Conservation (phyloP, 139 green algal species). For the Tetradesmus lagerheimii region DNA sequence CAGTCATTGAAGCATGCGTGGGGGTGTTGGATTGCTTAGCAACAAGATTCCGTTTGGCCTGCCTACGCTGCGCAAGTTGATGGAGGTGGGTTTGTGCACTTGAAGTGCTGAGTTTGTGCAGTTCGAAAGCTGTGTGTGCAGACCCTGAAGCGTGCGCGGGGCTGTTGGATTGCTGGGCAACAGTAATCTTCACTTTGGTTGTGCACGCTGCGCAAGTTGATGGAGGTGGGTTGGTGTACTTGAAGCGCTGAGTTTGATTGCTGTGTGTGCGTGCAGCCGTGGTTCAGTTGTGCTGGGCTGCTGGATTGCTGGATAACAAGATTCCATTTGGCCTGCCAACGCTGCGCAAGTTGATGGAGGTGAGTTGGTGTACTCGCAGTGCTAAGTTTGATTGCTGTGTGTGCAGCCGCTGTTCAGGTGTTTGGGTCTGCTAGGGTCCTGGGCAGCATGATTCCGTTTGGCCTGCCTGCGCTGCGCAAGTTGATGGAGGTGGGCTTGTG, state of each 20-base stretch:
- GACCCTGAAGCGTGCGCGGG: no score
- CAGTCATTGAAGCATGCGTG: no score
- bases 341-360: slow-evolving; percentile 39
- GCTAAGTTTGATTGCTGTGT: background rate
- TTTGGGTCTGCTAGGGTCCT: no score
- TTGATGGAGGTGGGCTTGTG: slow-evolving; percentile 35
- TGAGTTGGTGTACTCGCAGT: background rate
- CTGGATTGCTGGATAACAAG: slow-evolving; percentile 53
- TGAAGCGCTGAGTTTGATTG: no score
- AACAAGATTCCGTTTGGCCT: slow-evolving; percentile 51
- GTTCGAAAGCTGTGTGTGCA: no score
- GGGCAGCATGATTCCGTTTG: slow-evolving; percentile 50
- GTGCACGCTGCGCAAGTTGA: slow-evolving; percentile 25
- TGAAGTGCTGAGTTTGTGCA: background rate
- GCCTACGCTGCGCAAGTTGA: slow-evolving; percentile 28
- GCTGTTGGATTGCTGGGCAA: slow-evolving; percentile 46
- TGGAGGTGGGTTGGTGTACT: slow-evolving; percentile 29
- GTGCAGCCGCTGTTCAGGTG: no score
- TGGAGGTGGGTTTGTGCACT: slow-evolving; percentile 1
- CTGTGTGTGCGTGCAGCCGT: no score
- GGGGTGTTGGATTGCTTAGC: no score
- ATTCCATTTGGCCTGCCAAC: slow-evolving; percentile 39
- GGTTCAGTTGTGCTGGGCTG: no score
- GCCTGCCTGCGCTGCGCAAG: slow-evolving; percentile 5
- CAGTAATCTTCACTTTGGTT: slow-evolving; percentile 43